Base-by-base conservation (phyloP, 2,329 filamentous ascomycete genomes). In the Ceratocystis huliohia region DNA sequence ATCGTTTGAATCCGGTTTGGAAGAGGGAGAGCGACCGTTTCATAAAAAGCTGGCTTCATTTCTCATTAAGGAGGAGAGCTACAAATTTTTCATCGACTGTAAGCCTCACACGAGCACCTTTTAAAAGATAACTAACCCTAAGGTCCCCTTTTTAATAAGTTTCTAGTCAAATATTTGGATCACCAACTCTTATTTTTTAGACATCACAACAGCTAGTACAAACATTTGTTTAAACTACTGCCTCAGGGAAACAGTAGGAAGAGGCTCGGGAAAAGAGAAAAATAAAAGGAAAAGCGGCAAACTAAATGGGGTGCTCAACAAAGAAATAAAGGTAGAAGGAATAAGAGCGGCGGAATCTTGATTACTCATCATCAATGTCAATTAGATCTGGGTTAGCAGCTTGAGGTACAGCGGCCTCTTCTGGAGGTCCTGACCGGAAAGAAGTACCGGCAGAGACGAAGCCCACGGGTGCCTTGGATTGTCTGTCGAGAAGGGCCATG, bases 401-500 rank as follows among this genome's bases (percentile, higher is more conserved):
- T 22, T 80, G 77, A 50, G 75, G 73, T 67, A 79, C 75, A 22
- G 74, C 73, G n/a, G 68, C 82, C 25, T 84, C 84, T 13, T 82
- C 85, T 71, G 88, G 82, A 1, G 87, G 83, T 0, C 86, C 89
- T 46, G 85, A 88, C 73, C 85, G 94, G 33, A 66, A 66, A 3
- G 41, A 25, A 8, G 64, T 57, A 15, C 61, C 64, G 7, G 94
- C 89, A 25, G 92, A 87, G 37, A 99, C 93, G 72, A 99, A 99
- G 25, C 94, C 94, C 28, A 87, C 84, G 0, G 93, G 92, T 5
- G 92, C 93, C 67, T 87, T 82, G n/a, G 91, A 88, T 75, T 96
- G 89, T 70, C 90, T 83, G 75, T 96, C 93, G 68, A 97, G 79
- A 25, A 88, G 88, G 50, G 87, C 89, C 91, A 96, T 96, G 25